Evolutionary conservation across 495 filamentous ascomycete genomes (phyloP), one percentile per base, ranked within the genome.

Genomic region (Letharia lupina): DNA sequence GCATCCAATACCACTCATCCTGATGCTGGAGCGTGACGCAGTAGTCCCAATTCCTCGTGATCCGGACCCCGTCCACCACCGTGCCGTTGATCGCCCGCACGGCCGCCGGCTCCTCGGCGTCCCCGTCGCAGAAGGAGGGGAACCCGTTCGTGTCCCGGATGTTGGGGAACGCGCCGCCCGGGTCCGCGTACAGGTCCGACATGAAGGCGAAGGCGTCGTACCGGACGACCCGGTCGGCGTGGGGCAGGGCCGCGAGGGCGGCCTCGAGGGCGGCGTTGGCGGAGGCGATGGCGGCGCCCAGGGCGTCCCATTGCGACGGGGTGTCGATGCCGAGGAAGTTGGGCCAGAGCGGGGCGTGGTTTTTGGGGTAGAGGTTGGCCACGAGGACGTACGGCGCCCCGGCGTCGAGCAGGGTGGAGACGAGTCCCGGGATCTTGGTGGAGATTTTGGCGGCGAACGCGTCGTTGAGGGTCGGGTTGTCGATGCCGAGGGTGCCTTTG

Each of bases 1-100:
- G 61, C 61, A 63, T 63, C 61, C 44, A 63, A 16, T 28, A 42
- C 61, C 61, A 63, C 44, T 63, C 61, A 13, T 35, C 44, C 61
- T 33, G 33, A 23, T 63, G 40, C 41, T n/a, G 4, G 41, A 44
- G 11, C 39, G 12, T 33, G 39, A 63, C 41, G 44, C 61, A 42
- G 20, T 48, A 48, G 9, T 48, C 45, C 45, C 45, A 48, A 9
- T 48, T 48, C 2, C 6, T 20, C 45, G 45, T 48, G 8, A 48
- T 23, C 45, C 23, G 4, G 6, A n/a, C 20, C 45, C 45, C 45
- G 20, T 48, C 45, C 45, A 48, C 45, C 45, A 23, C 20, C 3
- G 45, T 48, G 3, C 45, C 45, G 45, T 48, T 48, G 45, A 48
- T 10, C 20, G 45, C 23, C 2, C 0, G 45, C 45, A 48, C 45